phyloP scores from a whole-genome alignment of 176 grass and related monocot species.

The Cenchrus americanus region DNA sequence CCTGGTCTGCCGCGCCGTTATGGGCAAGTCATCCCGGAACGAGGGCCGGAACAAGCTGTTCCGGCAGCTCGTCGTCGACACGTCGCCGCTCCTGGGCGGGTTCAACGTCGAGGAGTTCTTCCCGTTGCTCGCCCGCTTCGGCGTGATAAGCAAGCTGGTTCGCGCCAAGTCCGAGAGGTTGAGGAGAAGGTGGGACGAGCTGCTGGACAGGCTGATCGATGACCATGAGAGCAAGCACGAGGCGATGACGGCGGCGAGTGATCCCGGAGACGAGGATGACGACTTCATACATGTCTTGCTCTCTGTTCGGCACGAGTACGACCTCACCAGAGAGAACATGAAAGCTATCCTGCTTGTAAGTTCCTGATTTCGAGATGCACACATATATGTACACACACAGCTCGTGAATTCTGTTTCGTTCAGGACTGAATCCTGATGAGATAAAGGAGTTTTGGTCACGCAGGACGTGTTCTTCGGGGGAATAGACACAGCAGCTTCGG shows the following conservation, averaged over 20 bases:
- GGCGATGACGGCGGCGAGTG: not conserved
- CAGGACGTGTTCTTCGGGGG: constrained; percentile 61
- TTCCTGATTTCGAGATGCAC: not conserved
- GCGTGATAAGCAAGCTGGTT: constrained; percentile 10
- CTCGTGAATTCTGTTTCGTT: not conserved
- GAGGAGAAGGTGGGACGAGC: constrained; percentile 43
- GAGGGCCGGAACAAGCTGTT: constrained; percentile 19
- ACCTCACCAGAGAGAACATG: constrained; percentile 12
- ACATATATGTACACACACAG: too few species aligned
- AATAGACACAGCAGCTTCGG: constrained; percentile 33
- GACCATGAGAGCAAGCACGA: constrained; percentile 1
- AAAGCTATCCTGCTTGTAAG: constrained; percentile 48
- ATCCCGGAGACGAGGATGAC: not conserved
- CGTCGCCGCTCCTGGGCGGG: not conserved
- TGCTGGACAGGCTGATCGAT: constrained; percentile 37
- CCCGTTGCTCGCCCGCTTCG: constrained; percentile 32
- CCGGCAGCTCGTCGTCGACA: not conserved
- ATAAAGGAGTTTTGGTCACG: not conserved
- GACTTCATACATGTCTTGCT: constrained; percentile 47
- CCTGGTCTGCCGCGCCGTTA: constrained; percentile 32
- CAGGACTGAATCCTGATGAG: not conserved
- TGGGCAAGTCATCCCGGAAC: not conserved
- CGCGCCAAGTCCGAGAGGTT: not conserved
- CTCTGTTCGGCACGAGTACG: constrained; percentile 24
- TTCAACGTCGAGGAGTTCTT: constrained; percentile 49